These are phyloP conservation scores for Fusarium bulbicola DNA, from an alignment of 2,329 filamentous ascomycete species.

Conservation along the genomic window DNA sequence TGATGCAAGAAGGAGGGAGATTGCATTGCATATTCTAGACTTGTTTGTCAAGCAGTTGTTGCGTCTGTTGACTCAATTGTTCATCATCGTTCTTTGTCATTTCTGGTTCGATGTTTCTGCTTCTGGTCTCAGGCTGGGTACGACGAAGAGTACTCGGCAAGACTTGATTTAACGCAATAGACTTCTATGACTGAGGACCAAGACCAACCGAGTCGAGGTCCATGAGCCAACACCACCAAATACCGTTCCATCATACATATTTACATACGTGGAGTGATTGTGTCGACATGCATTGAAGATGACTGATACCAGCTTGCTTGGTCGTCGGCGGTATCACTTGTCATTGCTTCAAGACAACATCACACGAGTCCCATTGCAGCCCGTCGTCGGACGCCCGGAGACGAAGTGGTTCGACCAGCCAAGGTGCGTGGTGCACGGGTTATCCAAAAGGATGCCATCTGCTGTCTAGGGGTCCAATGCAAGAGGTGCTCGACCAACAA, in stretches of 20 bases:
- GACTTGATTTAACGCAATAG: conserved; percentile 35
- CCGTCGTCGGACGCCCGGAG: conserved; percentile 25
- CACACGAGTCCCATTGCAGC: conserved; percentile 1
- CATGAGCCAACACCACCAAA: conserved; percentile 38
- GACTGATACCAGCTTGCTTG: neutral
- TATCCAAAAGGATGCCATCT: neutral
- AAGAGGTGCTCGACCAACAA: conserved; percentile 3
- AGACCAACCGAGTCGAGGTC: conserved; percentile 40
- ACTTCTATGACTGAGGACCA: conserved; percentile 39
- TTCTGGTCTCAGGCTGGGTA: conserved; percentile 17
- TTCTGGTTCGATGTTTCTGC: conserved; percentile 25
- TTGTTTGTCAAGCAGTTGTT: conserved; percentile 30
- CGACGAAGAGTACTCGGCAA: conserved; percentile 18
- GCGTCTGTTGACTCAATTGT: conserved; percentile 23
- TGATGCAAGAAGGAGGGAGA: conserved; percentile 13
- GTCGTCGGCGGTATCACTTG: neutral
- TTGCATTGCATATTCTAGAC: conserved; percentile 23
- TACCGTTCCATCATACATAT: conserved; percentile 2
- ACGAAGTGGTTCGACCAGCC: conserved; percentile 11
- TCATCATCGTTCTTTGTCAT: conserved; percentile 12
- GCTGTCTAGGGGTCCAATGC: conserved; percentile 5
- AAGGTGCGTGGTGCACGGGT: neutral
- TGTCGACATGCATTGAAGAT: conserved; percentile 7
- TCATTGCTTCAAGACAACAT: neutral
- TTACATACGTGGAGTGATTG: conserved; percentile 17